These are phyloP conservation scores for Hymenoscyphus linearis DNA, from an alignment of 2,329 filamentous ascomycete genomes.

Conservation along the genomic window DNA sequence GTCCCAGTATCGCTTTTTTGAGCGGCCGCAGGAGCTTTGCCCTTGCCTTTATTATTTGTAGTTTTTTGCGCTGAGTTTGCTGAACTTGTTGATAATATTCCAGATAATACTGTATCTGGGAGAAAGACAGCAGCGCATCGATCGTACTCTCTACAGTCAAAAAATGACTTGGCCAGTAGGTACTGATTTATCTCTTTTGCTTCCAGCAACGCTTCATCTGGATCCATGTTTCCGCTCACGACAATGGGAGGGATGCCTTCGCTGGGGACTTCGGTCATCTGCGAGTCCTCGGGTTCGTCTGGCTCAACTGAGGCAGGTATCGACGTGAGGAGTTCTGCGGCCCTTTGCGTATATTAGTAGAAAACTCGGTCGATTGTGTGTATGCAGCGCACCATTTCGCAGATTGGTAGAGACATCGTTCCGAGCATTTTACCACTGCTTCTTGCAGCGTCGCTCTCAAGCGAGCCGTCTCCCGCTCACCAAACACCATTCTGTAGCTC, in stretches of 20 bases:
- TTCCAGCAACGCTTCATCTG: conserved; percentile 70
- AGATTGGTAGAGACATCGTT: conserved; percentile 91
- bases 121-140: conserved; percentile 87
- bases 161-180: conserved; percentile 86
- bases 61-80: conserved; percentile 35
- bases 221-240: conserved; percentile 55
- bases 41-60: conserved; percentile 52
- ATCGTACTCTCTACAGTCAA: conserved; percentile 93
- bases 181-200: conserved; percentile 76
- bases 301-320: conserved; percentile 54
- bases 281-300: conserved; percentile 51
- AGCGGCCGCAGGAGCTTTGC: conserved; percentile 41
- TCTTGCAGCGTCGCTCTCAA: conserved; percentile 66
- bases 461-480: conserved; percentile 48
- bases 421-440: conserved; percentile 84
- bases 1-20: conserved; percentile 11
- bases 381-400: conserved; percentile 72
- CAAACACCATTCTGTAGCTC: conserved; percentile 35
- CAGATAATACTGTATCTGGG: conserved; percentile 70
- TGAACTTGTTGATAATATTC: conserved; percentile 47
- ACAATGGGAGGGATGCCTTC: conserved; percentile 46
- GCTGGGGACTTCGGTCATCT: conserved; percentile 49
- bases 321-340: conserved; percentile 86
- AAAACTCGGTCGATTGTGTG: background rate
- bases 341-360: conserved; percentile 50